Percentiles rank a stretch among this genome's conserved stretches.
phyloP scores from a whole-genome alignment of 345 rosid genomes.

The Laguncularia racemosa region DNA sequence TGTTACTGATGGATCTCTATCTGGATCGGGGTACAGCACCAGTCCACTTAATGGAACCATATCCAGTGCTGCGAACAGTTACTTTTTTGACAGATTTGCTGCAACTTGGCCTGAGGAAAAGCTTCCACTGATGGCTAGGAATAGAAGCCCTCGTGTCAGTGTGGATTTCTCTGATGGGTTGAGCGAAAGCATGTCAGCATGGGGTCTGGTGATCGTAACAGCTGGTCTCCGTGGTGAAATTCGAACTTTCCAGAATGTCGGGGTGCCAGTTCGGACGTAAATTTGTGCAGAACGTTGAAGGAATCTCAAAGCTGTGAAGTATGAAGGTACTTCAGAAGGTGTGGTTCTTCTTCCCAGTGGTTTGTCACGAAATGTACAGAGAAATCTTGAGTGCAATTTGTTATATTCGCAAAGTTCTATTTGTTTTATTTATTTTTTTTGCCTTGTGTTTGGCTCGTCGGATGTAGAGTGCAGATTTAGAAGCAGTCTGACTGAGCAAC shows the following conservation, averaged over 20 bases:
- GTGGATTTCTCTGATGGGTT: constrained; percentile 41
- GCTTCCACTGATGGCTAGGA: constrained; percentile 35
- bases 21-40: constrained; percentile 30
- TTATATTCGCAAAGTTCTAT: constrained; percentile 1
- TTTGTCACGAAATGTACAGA: constrained; percentile 6
- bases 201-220: constrained; percentile 85
- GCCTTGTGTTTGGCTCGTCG: background rate
- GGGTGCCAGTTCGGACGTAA: constrained; percentile 66
- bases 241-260: constrained; percentile 81
- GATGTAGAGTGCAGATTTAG: constrained; percentile 1
- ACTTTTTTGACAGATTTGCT: constrained; percentile 82
- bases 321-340: no score
- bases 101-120: constrained; percentile 96
- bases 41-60: constrained; percentile 69
- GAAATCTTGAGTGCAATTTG: constrained; percentile 3
- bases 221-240: constrained; percentile 86
- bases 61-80: constrained; percentile 69
- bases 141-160: constrained; percentile 42
- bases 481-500: background rate
- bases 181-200: constrained; percentile 54
- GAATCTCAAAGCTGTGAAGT: background rate
- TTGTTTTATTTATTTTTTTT: background rate
- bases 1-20: constrained; percentile 30
- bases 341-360: background rate
- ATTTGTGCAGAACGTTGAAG: background rate